Percentiles rank a stretch among this genome's conserved stretches.
These are phyloP conservation scores for Ogataea siamensis DNA, from an alignment of 805 yeast species.

Conservation along the genomic window DNA sequence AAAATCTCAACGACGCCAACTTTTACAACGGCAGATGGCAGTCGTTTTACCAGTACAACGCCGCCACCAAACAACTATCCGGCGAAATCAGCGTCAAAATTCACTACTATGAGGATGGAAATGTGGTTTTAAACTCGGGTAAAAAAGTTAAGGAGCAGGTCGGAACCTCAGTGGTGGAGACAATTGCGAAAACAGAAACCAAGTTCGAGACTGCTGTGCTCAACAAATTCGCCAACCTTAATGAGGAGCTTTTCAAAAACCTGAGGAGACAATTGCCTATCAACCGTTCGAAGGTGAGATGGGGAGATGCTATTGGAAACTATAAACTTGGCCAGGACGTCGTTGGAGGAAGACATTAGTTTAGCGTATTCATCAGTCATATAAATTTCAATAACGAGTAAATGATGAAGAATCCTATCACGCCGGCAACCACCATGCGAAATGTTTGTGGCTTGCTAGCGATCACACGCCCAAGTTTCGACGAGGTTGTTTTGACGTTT, in stretches of 20 bases:
- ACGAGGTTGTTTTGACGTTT: constrained; percentile 50
- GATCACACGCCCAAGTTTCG: constrained; percentile 53
- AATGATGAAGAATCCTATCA: constrained; percentile 52
- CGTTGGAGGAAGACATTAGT: constrained; percentile 40
- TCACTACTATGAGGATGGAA: constrained; percentile 96
- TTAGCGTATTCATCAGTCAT: constrained; percentile 6
- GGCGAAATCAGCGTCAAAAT: constrained; percentile 70
- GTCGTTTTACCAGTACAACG: constrained; percentile 54
- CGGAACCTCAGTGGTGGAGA: constrained; percentile 36
- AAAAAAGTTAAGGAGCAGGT: constrained; percentile 34
- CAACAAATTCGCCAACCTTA: constrained; percentile 63
- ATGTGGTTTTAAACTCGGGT: constrained; percentile 67
- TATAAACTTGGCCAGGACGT: constrained; percentile 85
- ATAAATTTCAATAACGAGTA: constrained; percentile 54
- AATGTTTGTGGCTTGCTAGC: constrained; percentile 57
- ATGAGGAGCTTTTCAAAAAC: constrained; percentile 77
- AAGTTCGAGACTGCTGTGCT: constrained; percentile 58
- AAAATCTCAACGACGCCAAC: constrained; percentile 68
- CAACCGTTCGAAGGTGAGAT: constrained; percentile 84
- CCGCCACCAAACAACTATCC: constrained; percentile 32
- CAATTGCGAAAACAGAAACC: constrained; percentile 57
- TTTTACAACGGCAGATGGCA: constrained; percentile 91
- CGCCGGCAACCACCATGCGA: constrained; percentile 56
- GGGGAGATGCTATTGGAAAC: constrained; percentile 93
- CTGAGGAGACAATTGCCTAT: constrained; percentile 90